A percentile compares a stretch with the other conserved stretches of the same genome.
Conservation (phyloP, 1,284 basidiomycete species). For the Ceratobasidium sp. region DNA sequence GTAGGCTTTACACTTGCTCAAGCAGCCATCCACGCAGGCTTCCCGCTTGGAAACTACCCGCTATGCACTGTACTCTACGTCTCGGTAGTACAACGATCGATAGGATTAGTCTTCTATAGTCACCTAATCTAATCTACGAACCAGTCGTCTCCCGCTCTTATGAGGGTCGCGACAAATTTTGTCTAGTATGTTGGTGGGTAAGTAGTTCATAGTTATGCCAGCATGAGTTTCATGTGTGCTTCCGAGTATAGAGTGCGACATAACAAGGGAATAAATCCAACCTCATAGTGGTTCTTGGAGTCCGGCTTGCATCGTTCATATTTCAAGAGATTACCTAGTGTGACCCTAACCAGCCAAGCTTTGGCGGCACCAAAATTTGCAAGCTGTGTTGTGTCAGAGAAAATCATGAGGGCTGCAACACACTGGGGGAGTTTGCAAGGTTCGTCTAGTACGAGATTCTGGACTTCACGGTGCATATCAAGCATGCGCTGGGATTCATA, state of each 20-base stretch:
- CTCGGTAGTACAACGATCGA: too few species aligned
- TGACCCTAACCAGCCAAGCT: conserved; percentile 52
- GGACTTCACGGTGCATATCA: neutral
- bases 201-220: conserved; percentile 44
- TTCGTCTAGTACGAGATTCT: conserved; percentile 38
- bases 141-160: too few species aligned
- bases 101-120: too few species aligned
- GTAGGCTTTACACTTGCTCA: too few species aligned
- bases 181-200: conserved; percentile 51
- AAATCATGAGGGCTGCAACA: conserved; percentile 51
- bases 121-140: too few species aligned
- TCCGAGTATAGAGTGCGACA: conserved; percentile 1
- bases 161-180: too few species aligned
- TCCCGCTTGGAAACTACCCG: too few species aligned
- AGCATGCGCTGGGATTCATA: conserved; percentile 15
- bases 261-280: conserved; percentile 51
- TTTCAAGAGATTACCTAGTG: conserved; percentile 51
- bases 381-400: conserved; percentile 53
- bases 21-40: too few species aligned
- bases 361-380: conserved; percentile 51
- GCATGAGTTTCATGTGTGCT: neutral
- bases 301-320: conserved; percentile 48
- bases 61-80: too few species aligned
- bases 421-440: conserved; percentile 48
- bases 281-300: conserved; percentile 48